phyloP scores from a whole-genome alignment of 805 yeast genomes.

The Lipomyces spencermartinsiae region DNA sequence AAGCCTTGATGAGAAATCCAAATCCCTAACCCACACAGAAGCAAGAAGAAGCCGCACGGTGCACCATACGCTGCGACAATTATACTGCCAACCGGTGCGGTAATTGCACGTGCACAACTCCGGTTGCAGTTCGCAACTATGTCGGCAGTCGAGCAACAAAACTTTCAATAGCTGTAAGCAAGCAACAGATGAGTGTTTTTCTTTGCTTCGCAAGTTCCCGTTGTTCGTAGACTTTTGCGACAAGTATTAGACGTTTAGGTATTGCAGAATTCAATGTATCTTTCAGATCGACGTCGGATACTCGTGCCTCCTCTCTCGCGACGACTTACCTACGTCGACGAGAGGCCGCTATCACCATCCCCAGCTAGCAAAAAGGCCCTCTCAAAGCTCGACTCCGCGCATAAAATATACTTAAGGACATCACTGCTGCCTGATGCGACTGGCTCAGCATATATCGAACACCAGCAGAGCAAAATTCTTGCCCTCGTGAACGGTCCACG shows the following conservation, averaged over 20 bases:
- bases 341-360: neutral
- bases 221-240: neutral
- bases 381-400: slow-evolving; percentile 41
- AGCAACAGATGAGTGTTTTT: neutral
- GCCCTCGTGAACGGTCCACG: slow-evolving; percentile 87
- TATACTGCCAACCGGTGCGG: neutral
- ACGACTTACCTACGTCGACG: slow-evolving; percentile 23
- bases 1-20: slow-evolving; percentile 5
- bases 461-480: slow-evolving; percentile 62
- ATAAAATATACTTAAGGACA: slow-evolving; percentile 54
- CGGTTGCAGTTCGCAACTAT: neutral
- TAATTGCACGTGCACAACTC: neutral
- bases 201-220: neutral
- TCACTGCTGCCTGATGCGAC: slow-evolving; percentile 73
- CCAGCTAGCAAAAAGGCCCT: neutral
- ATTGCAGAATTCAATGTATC: slow-evolving; percentile 29
- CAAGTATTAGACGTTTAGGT: neutral
- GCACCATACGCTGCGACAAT: neutral
- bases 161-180: neutral
- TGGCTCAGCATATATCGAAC: slow-evolving; percentile 84
- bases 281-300: slow-evolving; percentile 41
- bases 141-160: neutral
- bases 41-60: slow-evolving; percentile 5
- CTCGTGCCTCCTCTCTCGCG: slow-evolving; percentile 36
- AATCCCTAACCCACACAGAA: neutral